A percentile compares a stretch with the other conserved stretches of the same genome.
phyloP scores from a whole-genome alignment of 2,329 filamentous ascomycete genomes.

The Davidsoniella virescens region DNA sequence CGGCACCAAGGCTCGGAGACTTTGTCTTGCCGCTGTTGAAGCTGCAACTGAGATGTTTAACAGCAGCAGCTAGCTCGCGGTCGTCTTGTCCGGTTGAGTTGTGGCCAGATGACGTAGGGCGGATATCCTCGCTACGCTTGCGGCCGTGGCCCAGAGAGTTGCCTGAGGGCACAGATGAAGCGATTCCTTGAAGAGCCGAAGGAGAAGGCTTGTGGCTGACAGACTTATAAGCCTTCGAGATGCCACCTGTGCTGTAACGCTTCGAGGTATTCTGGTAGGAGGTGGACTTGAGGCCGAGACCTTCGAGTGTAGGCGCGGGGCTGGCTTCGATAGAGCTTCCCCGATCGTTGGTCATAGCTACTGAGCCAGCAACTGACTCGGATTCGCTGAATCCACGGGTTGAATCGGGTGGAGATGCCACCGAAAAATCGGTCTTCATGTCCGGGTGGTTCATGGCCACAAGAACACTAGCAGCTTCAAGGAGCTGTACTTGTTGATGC shows the following conservation, averaged over 20 bases:
- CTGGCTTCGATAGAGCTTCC: constrained; percentile 62
- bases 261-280: constrained; percentile 35
- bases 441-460: constrained; percentile 61
- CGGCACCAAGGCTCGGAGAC: constrained; percentile 37
- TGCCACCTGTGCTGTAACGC: constrained; percentile 41
- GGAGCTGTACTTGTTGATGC: constrained; percentile 94
- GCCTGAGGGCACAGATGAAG: constrained; percentile 21
- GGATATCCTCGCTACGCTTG: constrained; percentile 58
- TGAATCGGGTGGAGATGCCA: constrained; percentile 46
- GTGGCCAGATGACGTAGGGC: constrained; percentile 64
- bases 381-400: constrained; percentile 60
- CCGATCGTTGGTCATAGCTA: constrained; percentile 65
- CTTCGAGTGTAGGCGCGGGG: constrained; percentile 64
- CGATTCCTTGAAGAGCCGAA: constrained; percentile 32
- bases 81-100: constrained; percentile 67
- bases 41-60: constrained; percentile 80
- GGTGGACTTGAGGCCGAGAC: constrained; percentile 35
- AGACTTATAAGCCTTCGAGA: constrained; percentile 72
- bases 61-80: constrained; percentile 73
- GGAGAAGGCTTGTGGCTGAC: constrained; percentile 29
- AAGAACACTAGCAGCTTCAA: constrained; percentile 92
- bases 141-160: constrained; percentile 38
- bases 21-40: constrained; percentile 58
- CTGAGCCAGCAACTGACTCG: constrained; percentile 66
- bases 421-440: constrained; percentile 29